Evolutionary conservation across 2,329 filamentous ascomycete genomes (phyloP).

Genomic region (Xylaria sp.): DNA sequence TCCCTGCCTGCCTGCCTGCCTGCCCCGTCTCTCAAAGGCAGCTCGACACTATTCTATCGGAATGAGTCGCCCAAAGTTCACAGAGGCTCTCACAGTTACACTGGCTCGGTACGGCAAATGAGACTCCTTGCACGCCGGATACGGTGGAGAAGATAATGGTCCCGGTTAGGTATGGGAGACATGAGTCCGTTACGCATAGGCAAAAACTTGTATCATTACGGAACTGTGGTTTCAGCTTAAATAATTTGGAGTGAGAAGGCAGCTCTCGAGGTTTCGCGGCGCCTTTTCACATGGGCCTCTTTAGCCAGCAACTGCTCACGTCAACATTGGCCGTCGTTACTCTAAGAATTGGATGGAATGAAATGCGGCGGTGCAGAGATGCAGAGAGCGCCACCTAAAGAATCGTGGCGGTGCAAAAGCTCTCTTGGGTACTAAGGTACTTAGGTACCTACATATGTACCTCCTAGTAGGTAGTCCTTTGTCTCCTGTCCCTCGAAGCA

Average conservation of each 20-base stretch:
- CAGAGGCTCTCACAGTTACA: background rate
- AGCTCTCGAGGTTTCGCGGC: constrained; percentile 8
- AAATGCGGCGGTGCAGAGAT: constrained; percentile 7
- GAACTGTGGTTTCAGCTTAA: background rate
- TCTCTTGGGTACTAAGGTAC: background rate
- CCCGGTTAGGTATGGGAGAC: background rate
- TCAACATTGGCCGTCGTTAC: constrained; percentile 30
- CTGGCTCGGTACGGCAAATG: constrained; percentile 8
- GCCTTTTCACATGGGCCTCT: constrained; percentile 13
- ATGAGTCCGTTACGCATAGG: background rate
- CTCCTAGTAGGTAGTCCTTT: background rate
- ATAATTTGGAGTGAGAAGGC: background rate
- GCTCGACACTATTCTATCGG: background rate
- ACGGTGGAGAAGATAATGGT: background rate
- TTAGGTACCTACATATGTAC: background rate
- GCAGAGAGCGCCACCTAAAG: constrained; percentile 16
- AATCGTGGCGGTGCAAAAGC: constrained; percentile 29
- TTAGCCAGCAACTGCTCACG: constrained; percentile 42
- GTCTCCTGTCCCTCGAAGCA: background rate
- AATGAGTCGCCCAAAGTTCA: background rate
- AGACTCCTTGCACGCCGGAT: constrained; percentile 5
- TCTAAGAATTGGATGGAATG: constrained; percentile 32
- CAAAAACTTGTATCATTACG: constrained; percentile 7
- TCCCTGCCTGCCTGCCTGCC: background rate
- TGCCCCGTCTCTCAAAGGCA: background rate